These are phyloP conservation scores for Neurospora sp. DNA, from an alignment of 495 filamentous ascomycete species.

Conservation along the genomic window DNA sequence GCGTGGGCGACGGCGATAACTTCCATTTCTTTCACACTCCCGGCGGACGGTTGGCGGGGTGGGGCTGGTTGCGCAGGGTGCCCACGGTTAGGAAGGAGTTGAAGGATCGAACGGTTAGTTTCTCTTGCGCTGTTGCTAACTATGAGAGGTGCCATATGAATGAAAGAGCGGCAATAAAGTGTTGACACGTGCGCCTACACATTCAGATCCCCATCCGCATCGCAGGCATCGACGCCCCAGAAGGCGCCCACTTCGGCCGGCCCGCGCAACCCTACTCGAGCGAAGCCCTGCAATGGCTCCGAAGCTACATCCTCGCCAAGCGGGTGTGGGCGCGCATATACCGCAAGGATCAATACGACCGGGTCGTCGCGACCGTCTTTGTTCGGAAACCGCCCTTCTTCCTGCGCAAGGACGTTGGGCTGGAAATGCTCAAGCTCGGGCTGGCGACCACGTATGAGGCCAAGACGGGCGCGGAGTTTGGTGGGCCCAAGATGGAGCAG, in stretches of 20 bases:
- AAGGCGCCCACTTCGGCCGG: slow-evolving; percentile 82
- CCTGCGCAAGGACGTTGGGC: slow-evolving; percentile 66
- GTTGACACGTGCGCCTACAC: slow-evolving; percentile 2
- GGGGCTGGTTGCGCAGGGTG: slow-evolving; percentile 79
- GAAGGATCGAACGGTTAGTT: slow-evolving; percentile 65
- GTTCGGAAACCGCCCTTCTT: slow-evolving; percentile 54
- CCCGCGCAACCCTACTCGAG: slow-evolving; percentile 73
- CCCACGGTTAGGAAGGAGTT: slow-evolving; percentile 56
- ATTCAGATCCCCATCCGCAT: slow-evolving; percentile 69
- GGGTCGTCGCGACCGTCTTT: slow-evolving; percentile 77
- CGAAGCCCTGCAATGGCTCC: slow-evolving; percentile 73
- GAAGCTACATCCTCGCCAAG: slow-evolving; percentile 56
- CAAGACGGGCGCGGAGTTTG: slow-evolving; percentile 80
- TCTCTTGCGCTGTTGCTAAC: neutral
- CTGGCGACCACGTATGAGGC: slow-evolving; percentile 88
- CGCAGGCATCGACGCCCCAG: slow-evolving; percentile 88
- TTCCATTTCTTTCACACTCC: slow-evolving; percentile 92
- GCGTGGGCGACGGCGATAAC: slow-evolving; percentile 91
- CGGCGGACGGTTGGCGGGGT: slow-evolving; percentile 74
- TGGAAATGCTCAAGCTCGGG: slow-evolving; percentile 77
- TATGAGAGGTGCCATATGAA: neutral
- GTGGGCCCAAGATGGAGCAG: slow-evolving; percentile 43
- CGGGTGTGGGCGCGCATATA: slow-evolving; percentile 73
- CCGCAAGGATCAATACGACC: slow-evolving; percentile 80
- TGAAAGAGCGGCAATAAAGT: neutral